Percentiles rank a stretch among this genome's conserved stretches.
Conservation (phyloP, 257 asterid genomes). For the Henckelia pumila region DNA sequence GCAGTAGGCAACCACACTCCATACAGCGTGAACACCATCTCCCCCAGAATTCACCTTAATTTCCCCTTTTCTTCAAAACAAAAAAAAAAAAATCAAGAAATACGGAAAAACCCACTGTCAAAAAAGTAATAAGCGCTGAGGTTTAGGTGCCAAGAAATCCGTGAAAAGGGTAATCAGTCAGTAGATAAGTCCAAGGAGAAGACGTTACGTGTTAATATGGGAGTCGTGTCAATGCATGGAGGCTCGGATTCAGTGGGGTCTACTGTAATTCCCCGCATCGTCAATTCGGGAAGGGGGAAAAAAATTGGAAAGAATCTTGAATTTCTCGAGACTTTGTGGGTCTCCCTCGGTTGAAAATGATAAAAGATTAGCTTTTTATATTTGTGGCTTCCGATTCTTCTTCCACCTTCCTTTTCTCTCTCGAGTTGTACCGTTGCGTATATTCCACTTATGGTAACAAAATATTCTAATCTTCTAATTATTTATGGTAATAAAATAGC, state of each 20-base stretch:
- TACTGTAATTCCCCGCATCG: background rate
- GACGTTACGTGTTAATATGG: slow-evolving; percentile 40
- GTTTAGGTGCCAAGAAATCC: slow-evolving; percentile 45
- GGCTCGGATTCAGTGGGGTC: slow-evolving; percentile 42
- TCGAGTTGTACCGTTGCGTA: too few species aligned
- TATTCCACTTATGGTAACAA: too few species aligned
- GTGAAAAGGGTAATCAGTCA: slow-evolving; percentile 28
- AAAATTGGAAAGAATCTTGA: too few species aligned
- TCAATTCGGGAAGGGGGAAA: too few species aligned
- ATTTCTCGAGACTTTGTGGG: background rate
- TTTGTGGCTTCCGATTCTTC: too few species aligned
- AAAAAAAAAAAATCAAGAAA: background rate
- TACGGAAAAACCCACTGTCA: background rate
- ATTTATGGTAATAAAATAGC: too few species aligned
- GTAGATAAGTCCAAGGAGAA: slow-evolving; percentile 25
- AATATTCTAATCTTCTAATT: too few species aligned
- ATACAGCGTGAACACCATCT: slow-evolving; percentile 67
- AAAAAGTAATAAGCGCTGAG: slow-evolving; percentile 33
- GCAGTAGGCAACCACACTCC: slow-evolving; percentile 59
- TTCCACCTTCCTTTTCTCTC: too few species aligned
- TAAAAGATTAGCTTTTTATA: too few species aligned
- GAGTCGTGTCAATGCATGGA: slow-evolving; percentile 40
- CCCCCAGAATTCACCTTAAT: background rate
- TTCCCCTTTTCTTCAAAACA: background rate
- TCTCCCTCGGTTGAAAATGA: too few species aligned